These are phyloP conservation scores for Fusarium sp. DNA, from an alignment of 2,329 filamentous ascomycete species.

Conservation along the genomic window DNA sequence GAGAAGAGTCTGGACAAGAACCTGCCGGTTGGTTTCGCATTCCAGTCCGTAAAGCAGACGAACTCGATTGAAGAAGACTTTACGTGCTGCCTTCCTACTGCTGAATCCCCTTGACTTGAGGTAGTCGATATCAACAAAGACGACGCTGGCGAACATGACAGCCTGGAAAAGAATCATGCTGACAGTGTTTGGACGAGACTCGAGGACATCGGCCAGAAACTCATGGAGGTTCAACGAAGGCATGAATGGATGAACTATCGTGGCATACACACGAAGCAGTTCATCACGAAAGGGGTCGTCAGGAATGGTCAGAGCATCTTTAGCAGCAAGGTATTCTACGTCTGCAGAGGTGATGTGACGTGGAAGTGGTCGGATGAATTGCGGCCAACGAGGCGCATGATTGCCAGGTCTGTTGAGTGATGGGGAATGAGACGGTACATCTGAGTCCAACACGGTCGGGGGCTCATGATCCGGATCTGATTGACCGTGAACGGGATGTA, in stretches of 20 bases:
- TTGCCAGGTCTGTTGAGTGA: neutral
- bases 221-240: neutral
- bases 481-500: too few species aligned
- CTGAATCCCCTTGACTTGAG: neutral
- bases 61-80: neutral
- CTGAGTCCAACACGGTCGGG: neutral
- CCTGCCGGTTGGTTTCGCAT: neutral
- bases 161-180: conserved; percentile 5
- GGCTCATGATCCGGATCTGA: neutral
- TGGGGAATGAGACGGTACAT: neutral
- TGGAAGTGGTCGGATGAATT: neutral
- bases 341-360: neutral
- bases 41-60: neutral
- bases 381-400: neutral
- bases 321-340: neutral
- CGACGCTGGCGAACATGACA: conserved; percentile 2
- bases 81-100: neutral
- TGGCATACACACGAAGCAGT: neutral
- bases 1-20: neutral
- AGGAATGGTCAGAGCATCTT: neutral
- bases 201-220: too few species aligned
- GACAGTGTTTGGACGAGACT: too few species aligned
- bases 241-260: neutral
- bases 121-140: conserved; percentile 1
- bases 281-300: neutral